These are phyloP conservation scores for Aspergillus sp. DNA, from an alignment of 2,329 filamentous ascomycete species.

Conservation along the genomic window DNA sequence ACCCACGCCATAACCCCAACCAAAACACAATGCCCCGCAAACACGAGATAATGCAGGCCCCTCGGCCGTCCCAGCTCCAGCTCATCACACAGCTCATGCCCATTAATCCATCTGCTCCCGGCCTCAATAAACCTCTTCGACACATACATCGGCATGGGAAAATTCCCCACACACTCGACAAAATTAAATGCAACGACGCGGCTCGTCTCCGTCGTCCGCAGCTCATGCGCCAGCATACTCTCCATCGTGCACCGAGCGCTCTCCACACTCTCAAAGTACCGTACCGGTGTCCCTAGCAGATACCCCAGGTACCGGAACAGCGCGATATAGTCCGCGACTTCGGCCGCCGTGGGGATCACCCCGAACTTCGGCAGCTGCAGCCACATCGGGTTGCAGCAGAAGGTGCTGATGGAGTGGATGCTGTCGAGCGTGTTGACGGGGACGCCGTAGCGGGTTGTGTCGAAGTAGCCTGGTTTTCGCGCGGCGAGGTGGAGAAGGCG, in stretches of 20 bases:
- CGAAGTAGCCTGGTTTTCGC: conserved; percentile 58
- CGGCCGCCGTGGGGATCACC: conserved; percentile 57
- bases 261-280: conserved; percentile 54
- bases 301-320: conserved; percentile 71
- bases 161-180: conserved; percentile 35
- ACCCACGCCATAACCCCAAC: conserved; percentile 23
- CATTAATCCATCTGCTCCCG: conserved; percentile 39
- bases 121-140: conserved; percentile 37
- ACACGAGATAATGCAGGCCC: conserved; percentile 12
- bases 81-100: conserved; percentile 35
- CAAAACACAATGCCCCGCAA: conserved; percentile 26
- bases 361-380: conserved; percentile 67
- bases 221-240: conserved; percentile 27
- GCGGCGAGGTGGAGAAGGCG: conserved; percentile 59
- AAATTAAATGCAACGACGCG: conserved; percentile 38
- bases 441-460: conserved; percentile 55
- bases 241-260: conserved; percentile 63
- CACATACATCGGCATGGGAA: conserved; percentile 33
- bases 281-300: conserved; percentile 63
- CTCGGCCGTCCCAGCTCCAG: conserved; percentile 33
- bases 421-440: conserved; percentile 72
- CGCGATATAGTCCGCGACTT: conserved; percentile 66
- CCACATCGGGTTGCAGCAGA: conserved; percentile 65
- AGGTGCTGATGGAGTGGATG: conserved; percentile 66
- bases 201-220: conserved; percentile 33